Base-by-base conservation (phyloP, 148 eudicot species). In the Amaranthus cruentus region DNA sequence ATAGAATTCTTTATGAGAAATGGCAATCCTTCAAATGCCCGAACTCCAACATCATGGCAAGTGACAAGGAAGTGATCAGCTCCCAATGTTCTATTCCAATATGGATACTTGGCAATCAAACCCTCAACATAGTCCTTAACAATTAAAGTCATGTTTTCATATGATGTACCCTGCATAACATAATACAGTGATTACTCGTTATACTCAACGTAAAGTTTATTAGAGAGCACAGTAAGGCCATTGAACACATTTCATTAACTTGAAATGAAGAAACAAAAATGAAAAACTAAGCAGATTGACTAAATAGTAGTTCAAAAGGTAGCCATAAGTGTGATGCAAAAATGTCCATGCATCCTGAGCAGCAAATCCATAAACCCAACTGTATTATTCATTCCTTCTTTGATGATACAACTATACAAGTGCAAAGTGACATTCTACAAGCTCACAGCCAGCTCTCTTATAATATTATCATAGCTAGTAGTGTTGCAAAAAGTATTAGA, bases 51-150 rank as follows among this genome's bases (percentile, higher is more conserved):
- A 84, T 95, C 98, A 80, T 90, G 97, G 75, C 96, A 90, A 75
- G 98, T 95, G 55, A 94, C 93, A 48, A 95, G 91, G 75, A 95
- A 95, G 73, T 95, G 98, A 86, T 91, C 97, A 49, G 98, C 93
- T 58, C 98, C 98, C 66, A 94, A 81, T 4, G 97, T 94, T 84
- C 97, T 86, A 80, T 94, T 94, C 98, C 97, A 94, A 66, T 87
- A 91, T 44, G 96, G 97, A 57, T 91, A 91, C 87, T 94, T 91
- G 73, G 80, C 80, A 60, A 86, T 87, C 79, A 94, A 83, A 66
- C 97, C 77, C 76, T 88, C 97, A 75, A 94, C 93, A 73, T 90
- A 91, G 82, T 88, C 85, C 70, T 78, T 86, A 51, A 94, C 97
- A 52, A 91, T 94, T 53, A 88, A 44, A 55, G 96, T 90, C 97